A percentile compares a stretch with the other conserved stretches of the same genome.
Conservation (phyloP, 345 rosid genomes). For the Lepidium africanum region DNA sequence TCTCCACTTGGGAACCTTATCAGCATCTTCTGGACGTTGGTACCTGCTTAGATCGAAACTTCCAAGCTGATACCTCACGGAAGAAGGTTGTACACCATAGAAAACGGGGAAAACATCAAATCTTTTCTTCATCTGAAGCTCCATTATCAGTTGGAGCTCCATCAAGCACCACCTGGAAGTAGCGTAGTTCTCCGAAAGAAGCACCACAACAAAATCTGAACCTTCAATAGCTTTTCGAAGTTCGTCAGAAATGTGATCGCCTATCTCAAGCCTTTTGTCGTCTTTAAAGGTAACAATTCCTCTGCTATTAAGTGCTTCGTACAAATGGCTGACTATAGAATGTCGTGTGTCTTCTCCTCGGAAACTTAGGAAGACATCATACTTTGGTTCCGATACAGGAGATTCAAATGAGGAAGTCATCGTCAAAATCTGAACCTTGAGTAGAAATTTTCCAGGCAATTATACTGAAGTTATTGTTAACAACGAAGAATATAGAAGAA, state of each 20-base stretch:
- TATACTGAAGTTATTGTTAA: no score
- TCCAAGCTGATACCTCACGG: not conserved
- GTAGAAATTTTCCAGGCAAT: no score
- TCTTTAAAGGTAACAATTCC: conserved; percentile 3
- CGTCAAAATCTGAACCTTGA: not conserved
- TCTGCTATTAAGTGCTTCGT: not conserved
- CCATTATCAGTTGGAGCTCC: conserved; percentile 9
- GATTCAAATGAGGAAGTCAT: not conserved
- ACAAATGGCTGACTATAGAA: not conserved
- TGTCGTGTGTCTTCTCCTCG: not conserved
- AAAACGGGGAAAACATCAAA: conserved; percentile 16
- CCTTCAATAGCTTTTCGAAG: not conserved
- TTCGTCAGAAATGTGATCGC: not conserved
- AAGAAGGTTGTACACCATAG: conserved; percentile 6
- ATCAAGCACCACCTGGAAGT: conserved; percentile 10
- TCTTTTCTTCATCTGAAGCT: not conserved
- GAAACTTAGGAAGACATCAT: conserved; percentile 12
- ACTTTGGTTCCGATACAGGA: not conserved
- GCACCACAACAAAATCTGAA: not conserved
- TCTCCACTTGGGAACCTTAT: not conserved
- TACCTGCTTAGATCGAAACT: not conserved
- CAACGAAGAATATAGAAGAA: no score
- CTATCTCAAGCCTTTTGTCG: not conserved
- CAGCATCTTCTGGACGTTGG: not conserved
- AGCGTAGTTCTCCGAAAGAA: not conserved